Conservation (phyloP, 2,329 filamentous ascomycete genomes). For the Rutstroemia sp. region DNA sequence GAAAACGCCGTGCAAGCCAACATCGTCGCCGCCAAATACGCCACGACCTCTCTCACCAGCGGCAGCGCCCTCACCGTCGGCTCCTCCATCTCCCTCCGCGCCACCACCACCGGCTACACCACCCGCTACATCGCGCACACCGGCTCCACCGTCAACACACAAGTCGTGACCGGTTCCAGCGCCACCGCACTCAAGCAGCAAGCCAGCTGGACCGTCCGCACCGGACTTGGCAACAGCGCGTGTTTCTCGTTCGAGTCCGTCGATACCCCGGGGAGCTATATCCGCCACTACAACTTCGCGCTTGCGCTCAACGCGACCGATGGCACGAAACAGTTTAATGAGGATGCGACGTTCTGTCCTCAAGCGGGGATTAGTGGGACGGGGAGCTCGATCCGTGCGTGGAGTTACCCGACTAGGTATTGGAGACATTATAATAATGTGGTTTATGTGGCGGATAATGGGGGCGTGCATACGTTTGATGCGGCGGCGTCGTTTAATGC, state of each 20-base stretch:
- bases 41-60: constrained; percentile 35
- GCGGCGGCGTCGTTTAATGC: constrained; percentile 40
- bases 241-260: constrained; percentile 56
- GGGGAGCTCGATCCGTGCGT: constrained; percentile 47
- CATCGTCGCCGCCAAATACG: constrained; percentile 52
- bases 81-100: constrained; percentile 44
- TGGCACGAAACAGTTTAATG: constrained; percentile 46
- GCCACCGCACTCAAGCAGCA: constrained; percentile 41
- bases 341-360: constrained; percentile 58
- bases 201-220: constrained; percentile 46
- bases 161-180: constrained; percentile 46
- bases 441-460: constrained; percentile 44
- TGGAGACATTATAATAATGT: constrained; percentile 46
- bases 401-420: constrained; percentile 53
- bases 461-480: constrained; percentile 50
- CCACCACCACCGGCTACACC: constrained; percentile 46
- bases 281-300: constrained; percentile 48
- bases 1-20: constrained; percentile 53
- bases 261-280: constrained; percentile 50
- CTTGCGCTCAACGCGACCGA: constrained; percentile 45
- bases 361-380: constrained; percentile 43
- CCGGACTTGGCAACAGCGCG: constrained; percentile 47
- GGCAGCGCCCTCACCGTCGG: constrained; percentile 42
- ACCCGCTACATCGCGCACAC: constrained; percentile 49
- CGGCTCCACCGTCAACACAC: constrained; percentile 43